Percentiles rank a stretch among this genome's conserved stretches.
phyloP scores from a whole-genome alignment of 257 asterid genomes.

The Leptodermis oblonga region DNA sequence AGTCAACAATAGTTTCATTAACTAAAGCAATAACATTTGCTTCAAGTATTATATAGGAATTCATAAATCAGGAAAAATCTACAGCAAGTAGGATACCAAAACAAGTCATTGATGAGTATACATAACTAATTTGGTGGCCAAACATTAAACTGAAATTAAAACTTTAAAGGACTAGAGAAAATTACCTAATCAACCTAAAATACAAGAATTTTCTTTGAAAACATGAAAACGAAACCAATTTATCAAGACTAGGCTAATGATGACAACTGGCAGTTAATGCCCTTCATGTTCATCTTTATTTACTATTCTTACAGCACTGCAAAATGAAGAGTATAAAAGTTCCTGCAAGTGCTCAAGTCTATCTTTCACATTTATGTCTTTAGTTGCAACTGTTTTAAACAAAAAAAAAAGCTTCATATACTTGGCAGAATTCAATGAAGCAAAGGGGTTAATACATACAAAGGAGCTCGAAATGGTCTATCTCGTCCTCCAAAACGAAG shows the following conservation, averaged over 20 bases:
- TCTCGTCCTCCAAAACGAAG: conserved; percentile 98
- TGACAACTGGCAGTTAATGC: not conserved
- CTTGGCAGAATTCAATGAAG: conserved; percentile 5
- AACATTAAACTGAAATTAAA: not conserved
- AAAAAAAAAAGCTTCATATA: not conserved
- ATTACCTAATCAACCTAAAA: not conserved
- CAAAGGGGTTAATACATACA: conserved; percentile 35
- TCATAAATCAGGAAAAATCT: not conserved
- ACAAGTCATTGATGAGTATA: not conserved
- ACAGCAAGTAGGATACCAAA: not conserved
- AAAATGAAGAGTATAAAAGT: not conserved
- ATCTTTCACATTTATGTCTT: not conserved
- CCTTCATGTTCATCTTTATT: not conserved
- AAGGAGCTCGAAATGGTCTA: conserved; percentile 81
- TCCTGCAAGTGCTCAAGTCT: not conserved
- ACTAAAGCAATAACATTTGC: not conserved
- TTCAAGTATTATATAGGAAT: not conserved
- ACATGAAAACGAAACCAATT: not conserved
- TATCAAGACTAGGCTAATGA: not conserved
- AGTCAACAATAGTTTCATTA: not conserved
- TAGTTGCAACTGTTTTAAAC: not conserved
- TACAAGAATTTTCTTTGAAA: not conserved
- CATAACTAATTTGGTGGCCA: not conserved
- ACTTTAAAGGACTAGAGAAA: not conserved
- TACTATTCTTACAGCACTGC: too few species aligned